phyloP scores from a whole-genome alignment of 768 basidiomycete genomes.

The Xerocomellus dryophilus region DNA sequence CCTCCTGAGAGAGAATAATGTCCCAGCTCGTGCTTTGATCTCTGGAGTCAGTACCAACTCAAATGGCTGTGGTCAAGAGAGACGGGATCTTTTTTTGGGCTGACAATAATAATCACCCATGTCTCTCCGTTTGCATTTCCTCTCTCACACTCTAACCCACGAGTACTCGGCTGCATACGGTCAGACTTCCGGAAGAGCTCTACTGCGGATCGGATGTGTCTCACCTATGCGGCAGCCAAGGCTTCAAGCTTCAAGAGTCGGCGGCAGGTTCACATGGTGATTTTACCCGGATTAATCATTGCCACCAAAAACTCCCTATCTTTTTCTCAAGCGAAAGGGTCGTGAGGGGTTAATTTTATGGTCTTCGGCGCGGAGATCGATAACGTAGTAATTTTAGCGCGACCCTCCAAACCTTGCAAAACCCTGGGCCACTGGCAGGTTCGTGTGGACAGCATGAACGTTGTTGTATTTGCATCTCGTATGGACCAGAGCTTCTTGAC shows the following conservation, averaged over 20 bases:
- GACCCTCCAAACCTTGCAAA: not conserved
- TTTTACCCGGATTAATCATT: slow-evolving; percentile 9
- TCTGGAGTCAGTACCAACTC: not conserved
- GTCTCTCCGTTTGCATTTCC: not conserved
- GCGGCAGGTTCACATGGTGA: slow-evolving; percentile 3
- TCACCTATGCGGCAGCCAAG: too few species aligned
- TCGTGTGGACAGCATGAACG: not conserved
- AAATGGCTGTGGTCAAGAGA: not conserved
- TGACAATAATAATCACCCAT: not conserved
- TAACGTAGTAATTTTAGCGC: not conserved
- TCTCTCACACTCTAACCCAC: slow-evolving; percentile 11
- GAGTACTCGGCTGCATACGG: not conserved
- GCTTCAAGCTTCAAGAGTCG: too few species aligned
- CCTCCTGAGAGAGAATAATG: not conserved
- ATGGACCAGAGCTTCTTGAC: not conserved
- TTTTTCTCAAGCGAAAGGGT: slow-evolving; percentile 4
- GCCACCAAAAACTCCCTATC: slow-evolving; percentile 3
- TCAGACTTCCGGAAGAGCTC: slow-evolving; percentile 3
- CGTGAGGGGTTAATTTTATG: slow-evolving; percentile 4
- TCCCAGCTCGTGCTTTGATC: not conserved
- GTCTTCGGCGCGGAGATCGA: slow-evolving; percentile 10
- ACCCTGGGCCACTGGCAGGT: slow-evolving; percentile 9
- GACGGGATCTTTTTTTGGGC: not conserved
- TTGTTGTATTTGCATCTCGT: not conserved
- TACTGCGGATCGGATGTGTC: not conserved